A percentile compares a stretch with the other conserved stretches of the same genome.
Evolutionary conservation across 169 alveolate genomes (phyloP).

Genomic region (Plasmodium vinckei): DNA sequence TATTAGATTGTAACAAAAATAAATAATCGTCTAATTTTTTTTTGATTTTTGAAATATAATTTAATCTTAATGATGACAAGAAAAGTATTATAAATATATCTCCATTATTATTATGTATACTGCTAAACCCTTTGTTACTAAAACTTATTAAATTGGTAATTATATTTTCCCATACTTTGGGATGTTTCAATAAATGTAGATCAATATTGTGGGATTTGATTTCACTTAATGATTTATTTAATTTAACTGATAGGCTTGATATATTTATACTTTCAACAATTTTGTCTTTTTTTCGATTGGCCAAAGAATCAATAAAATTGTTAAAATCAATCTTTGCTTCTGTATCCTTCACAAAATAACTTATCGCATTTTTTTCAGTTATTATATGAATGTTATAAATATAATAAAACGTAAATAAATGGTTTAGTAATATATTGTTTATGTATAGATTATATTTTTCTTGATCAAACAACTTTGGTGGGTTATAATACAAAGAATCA

Average conservation of each 20-base stretch:
- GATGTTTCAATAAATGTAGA: constrained; percentile 17
- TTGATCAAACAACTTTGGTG: constrained; percentile 60
- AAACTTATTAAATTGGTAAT: constrained; percentile 8
- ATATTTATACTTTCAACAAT: constrained; percentile 3
- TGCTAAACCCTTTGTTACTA: not conserved
- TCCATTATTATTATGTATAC: not conserved
- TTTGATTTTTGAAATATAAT: constrained; percentile 22
- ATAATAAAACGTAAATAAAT: constrained; percentile 60
- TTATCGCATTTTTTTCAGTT: not conserved
- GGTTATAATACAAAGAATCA: constrained; percentile 46
- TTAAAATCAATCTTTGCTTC: constrained; percentile 20
- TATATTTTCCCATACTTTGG: constrained; percentile 29
- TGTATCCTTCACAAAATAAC: not conserved
- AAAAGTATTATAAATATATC: not conserved
- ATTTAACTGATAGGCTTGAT: not conserved
- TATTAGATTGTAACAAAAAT: constrained; percentile 20
- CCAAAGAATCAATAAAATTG: constrained; percentile 16
- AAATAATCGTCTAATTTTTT: constrained; percentile 52
- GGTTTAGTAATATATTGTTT: constrained; percentile 68
- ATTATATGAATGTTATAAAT: constrained; percentile 21
- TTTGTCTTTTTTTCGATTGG: constrained; percentile 30
- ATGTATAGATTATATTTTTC: constrained; percentile 74
- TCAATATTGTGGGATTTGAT: not conserved
- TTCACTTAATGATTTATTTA: not conserved
- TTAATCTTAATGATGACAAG: constrained; percentile 25